Evolutionary conservation across 2,329 filamentous ascomycete genomes (phyloP), one percentile per base, ranked within the genome.

Genomic region (Fonsecaea pedrosoi): DNA sequence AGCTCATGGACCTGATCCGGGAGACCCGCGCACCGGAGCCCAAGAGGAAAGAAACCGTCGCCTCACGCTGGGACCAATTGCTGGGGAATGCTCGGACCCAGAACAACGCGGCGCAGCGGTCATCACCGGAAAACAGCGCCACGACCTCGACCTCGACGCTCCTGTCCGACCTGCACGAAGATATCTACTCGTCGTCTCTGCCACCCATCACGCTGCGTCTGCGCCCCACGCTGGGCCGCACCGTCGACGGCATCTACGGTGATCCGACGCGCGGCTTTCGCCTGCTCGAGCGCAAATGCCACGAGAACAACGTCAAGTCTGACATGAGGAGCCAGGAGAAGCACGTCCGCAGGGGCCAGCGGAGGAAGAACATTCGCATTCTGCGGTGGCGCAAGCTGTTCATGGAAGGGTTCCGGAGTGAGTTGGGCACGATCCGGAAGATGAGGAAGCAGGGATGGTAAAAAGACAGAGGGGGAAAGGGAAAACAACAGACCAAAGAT

Each of bases 401-500:
- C 68, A 79, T 77, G 70, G 78, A 76, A 58, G 81, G 79, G 12
- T 82, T 82, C 70, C 67, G 77, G 64, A 71, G 75, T 53, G 81
- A 80, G 63, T 78, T 81, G 67, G 70, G 63, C 50, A 77, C 77
- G 73, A 80, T 82, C 63, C 73, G 80, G 71, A 76, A 75, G 61
- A 80, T 83, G 80, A 78, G 78, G 70, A 75, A 74, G 21, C 81
- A 83, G 74, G 81, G 81, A 12, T 83, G 81, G 81, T 83, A 76
- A 69, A 18, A 50, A 35, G 15, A 42, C 21, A 1, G 21, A 21
- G 21, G 21, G 21, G 38, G 30, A 8, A 32, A 40, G 54, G n/a
- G 38, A n/a, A 34, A 40, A 30, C 25, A 25, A 25, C 25, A 25
- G 25, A 25, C 2, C 25, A 25, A 3, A 25, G 25, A 25, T 25